Base-by-base conservation (phyloP, 495 filamentous ascomycete genomes). In the Aspergillus panamensis region DNA sequence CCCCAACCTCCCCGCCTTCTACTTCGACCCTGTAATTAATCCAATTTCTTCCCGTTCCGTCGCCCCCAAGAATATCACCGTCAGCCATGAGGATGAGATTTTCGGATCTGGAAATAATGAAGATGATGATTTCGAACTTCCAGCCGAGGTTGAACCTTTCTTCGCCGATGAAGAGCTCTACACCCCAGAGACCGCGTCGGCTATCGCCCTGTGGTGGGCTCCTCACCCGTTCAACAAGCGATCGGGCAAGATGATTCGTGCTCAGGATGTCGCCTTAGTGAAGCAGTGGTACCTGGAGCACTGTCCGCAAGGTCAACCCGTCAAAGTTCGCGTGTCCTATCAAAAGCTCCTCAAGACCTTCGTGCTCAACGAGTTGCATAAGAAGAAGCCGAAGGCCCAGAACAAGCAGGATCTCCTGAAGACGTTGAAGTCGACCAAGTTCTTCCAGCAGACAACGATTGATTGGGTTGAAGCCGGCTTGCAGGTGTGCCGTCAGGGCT, bases 281-380 rank as follows among this genome's bases (percentile, higher is more conserved):
- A 99, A 99, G 73, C 95, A 97, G 68, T 97, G 91, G 91, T 99
- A 99, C 66, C 77, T 97, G 30, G 92, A 97, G 73, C 95, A 97
- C 72, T 91, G 89, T 62, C 94, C 92, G 32, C 85, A 88, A 61
- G 89, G 90, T 31, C 92, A 97, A 66, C 92, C 95, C 6, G 93
- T 97, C 61, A 99, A 99, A 70, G 92, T 97, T 47, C 84, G 95
- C 62, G 95, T 99, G n/a, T 97, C 95, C 0, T 99, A 99, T 70
- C 95, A 99, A 70, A 99, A 99, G 75, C 77, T 99, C 49, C 80
- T 99, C 42, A 99, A 99, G 77, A 92, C 88, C 5, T 99, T 85
- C 62, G 95, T 99, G 20, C 84, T 99, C 60, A 99, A 99, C 62
- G 92, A 96, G 69, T 77, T 99, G 25, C 95, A 99, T 68, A 94